Base-by-base conservation (phyloP, 495 filamentous ascomycete species). In the Oidiodendron maius region DNA sequence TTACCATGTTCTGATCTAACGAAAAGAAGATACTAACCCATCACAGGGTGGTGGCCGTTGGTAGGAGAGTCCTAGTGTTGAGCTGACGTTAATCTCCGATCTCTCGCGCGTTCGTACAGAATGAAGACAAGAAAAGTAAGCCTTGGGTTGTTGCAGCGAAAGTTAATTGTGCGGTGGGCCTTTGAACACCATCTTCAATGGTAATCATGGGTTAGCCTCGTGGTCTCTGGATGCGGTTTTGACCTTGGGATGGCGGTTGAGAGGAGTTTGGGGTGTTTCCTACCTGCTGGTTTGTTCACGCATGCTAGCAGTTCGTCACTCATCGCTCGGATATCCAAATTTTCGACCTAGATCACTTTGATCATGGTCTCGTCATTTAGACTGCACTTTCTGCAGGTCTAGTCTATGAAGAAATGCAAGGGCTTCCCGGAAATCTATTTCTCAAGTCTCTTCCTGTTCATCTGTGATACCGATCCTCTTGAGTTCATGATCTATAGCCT, bases 371-470 rank as follows among this genome's bases (percentile, higher is more conserved):
- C 40, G 46, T 47, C 50, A 44, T 47, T 34, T 56, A 57, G 47
- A 50, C 51, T 54, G 43, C 51, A 41, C 23, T 54, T 53, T 39
- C 26, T 52, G 53, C 58, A 55, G 51, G 16, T 56, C 48, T 55
- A 55, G 48, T 51, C 51, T 52, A 60, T 49, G 41, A 21, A 40
- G 48, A 48, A 55, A 58, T 50, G 48, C 44, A 57, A 55, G 53
- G 41, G 51, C 48, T 59, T 54, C 42, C 57, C 52, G 37, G 25
- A 43, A 55, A 46, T 64, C 46, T 60, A 53, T 59, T 77, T 74
- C 53, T 80, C 77, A 22, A 69, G n/a, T 72, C 62, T 81, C 76
- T 54, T 82, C 77, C 58, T 80, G 74, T 61, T 78, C 75, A 49
- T 78, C 71, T 59, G 75, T 69, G 59, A 75, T 81, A 48, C 65